Base-by-base conservation (phyloP, 768 basidiomycete genomes). In the Naematelia aurantialba region DNA sequence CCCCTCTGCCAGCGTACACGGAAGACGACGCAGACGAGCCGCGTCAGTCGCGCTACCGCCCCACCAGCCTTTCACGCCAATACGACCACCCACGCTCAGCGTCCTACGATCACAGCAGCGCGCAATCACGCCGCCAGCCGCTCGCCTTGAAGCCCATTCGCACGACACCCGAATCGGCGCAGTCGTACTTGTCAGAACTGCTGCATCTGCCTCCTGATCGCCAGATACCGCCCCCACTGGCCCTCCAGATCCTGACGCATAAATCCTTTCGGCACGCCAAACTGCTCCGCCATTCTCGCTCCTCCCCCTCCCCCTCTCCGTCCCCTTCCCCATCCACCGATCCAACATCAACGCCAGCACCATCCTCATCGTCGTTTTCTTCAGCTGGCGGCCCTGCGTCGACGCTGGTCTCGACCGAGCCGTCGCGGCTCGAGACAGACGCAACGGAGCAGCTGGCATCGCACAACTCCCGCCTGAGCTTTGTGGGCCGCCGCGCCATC, bases 261-360 rank as follows among this genome's bases (percentile, higher is more conserved):
- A 75, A 75, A 69, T 75, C 74, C 42, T 77, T 69, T 52, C 62
- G 67, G n/a, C 68, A 64, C 51, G 64, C 62, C 5, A 73, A 77
- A 27, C 45, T 62, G n/a, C 62, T 74, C 45, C 64, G 66, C 4
- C 62, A 58, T 52, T 52, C 58, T 12, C 45, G 24, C 19, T 27
- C 52, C 17, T 14, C 27, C 52, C 34, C 52, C 5, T 31, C 34
- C 52, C 14, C 34, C 5, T 31, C 52, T 27, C 29, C 25, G 2
- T 52, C 52, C 19, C 19, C 11, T 19, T 31, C 52, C 17, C 29
- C 25, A 3, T 39, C 21, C 27, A 17, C 27, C 34, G 17, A 8
- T 8, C 17, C 34, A 39, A 39, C 34, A 39, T 39, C 34, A 39
- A 8, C 34, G 17, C 17, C 17, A 39, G 8, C 34, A 39, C 17